Base-by-base conservation (phyloP, 2,329 filamentous ascomycete species). In the Xylaria sp. region DNA sequence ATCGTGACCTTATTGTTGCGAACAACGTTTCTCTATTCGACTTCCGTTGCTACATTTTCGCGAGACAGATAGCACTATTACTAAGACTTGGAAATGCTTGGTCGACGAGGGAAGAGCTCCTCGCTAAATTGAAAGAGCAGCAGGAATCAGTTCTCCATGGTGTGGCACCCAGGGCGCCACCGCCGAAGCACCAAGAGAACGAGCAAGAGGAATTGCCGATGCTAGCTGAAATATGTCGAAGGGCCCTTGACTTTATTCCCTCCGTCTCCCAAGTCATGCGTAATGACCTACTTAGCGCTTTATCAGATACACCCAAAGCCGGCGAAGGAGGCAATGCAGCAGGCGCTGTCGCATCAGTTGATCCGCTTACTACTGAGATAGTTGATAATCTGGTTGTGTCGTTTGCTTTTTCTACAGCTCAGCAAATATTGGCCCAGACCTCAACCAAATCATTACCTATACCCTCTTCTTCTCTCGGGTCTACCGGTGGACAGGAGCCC, bases 11-110 rank as follows among this genome's bases (percentile, higher is more conserved):
- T 75, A 99, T 99, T 58, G 84, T 99, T 47, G 91, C 93, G 16
- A 99, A 97, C 82, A 93, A 97, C 72, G 97, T 99, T 42, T 99
- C 96, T 0, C 86, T 97, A 2, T 98, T 98, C 77, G 96, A 99
- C 79, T 98, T 99, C 78, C 87, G 93, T 59, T 93, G 92, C 74
- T 99, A 99, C 78, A 90, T 99, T 13, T 99, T 98, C 79, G 90
- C 93, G 2, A 88, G 96, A 27, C 95, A 99, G 75, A 89, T 97
- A 70, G 88, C 92, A 2, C 82, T 99, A 0, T 85, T 98, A 1
- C 84, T 97, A 13, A 88, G 94, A 4, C 86, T 97, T 0, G 94
- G 92, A n/a, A 96, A 95, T 76, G 88, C 88, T 0, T 87, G 82
- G 79, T 89, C 87, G 1, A 88, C 88, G 0, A 80, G 86, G 44